phyloP scores from a whole-genome alignment of 495 filamentous ascomycete genomes.

The Talaromyces ruber region DNA sequence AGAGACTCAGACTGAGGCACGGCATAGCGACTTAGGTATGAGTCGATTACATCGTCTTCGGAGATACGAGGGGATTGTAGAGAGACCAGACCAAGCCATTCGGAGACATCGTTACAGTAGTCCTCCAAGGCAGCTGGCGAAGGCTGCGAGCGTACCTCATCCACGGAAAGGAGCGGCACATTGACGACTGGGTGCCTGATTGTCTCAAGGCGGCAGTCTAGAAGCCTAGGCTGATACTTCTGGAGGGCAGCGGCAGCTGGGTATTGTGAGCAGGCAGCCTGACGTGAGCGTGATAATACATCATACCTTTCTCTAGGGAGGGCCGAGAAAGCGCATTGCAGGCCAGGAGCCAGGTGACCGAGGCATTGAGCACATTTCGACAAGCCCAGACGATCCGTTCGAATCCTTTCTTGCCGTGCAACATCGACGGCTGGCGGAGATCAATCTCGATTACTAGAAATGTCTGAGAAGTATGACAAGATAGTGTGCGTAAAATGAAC shows the following conservation, averaged over 20 bases:
- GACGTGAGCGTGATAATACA: not conserved
- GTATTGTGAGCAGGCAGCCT: not conserved
- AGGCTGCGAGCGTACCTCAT: conserved; percentile 26
- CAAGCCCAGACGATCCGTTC: conserved; percentile 78
- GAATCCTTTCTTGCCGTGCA: conserved; percentile 87
- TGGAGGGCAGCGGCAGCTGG: conserved; percentile 26
- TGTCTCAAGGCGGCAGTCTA: conserved; percentile 20
- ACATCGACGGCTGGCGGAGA: conserved; percentile 70
- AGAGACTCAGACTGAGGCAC: conserved; percentile 39
- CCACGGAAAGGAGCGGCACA: conserved; percentile 41
- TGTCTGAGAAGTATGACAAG: not conserved
- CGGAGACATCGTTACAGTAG: conserved; percentile 57
- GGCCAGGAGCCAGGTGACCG: conserved; percentile 75
- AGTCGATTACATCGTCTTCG: conserved; percentile 61
- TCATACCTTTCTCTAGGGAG: conserved; percentile 20
- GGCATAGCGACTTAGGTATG: conserved; percentile 75
- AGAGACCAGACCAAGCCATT: conserved; percentile 75
- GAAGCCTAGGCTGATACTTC: conserved; percentile 43
- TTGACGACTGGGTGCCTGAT: conserved; percentile 25
- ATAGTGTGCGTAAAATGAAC: conserved; percentile 9
- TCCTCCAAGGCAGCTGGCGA: conserved; percentile 44
- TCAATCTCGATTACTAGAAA: conserved; percentile 66
- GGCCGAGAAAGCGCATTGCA: conserved; percentile 36
- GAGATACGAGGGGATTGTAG: conserved; percentile 65
- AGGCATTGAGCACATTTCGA: conserved; percentile 65